Base-by-base conservation (phyloP, 129 eudicot genomes). In the Arctium minus region DNA sequence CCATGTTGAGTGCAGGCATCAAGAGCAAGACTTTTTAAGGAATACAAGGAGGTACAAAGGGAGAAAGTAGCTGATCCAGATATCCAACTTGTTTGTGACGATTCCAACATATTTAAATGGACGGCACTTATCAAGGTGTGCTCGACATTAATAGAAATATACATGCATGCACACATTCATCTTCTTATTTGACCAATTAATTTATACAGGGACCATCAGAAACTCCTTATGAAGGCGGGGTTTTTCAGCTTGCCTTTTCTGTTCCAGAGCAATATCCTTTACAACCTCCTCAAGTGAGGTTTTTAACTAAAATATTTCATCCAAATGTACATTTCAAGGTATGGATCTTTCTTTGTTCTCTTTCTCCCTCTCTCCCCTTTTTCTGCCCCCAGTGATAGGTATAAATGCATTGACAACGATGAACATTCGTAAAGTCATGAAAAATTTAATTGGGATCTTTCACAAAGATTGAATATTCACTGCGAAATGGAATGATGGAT, bases 231-330 rank as follows among this genome's bases (percentile, higher is more conserved):
- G 97, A 95, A 15, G 99, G 97, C 71, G 99, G 99, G 29, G 89
- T 95, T 77, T 95, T 95, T 91, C 99, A 95, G 90, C 97, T 95
- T 79, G 97, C 99, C 1, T 91, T 95, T 87, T 85, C 99, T 64
- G 99, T 95, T 22, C 99, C 99, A 8, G 99, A 95, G 89, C 99
- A 95, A 76, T 95, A 95, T 80, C 99, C 99, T 68, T 85, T 95
- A 92, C 99, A 95, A 87, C 99, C 99, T 75, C 99, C 99, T 73
- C 99, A 95, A 95, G 99, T 95, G 88, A 87, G 97, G 76, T 95
- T 95, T 87, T 85, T 95, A 70, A 95, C 99, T 50, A 95, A 95
- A 86, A 95, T 95, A 62, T 95, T 95, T 85, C 99, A 95, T 85
- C 97, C 99, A 65, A 95, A 95, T 88, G 99, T 95, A 37, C 99